These are phyloP conservation scores for Colletotrichum orchidophilum DNA, from an alignment of 2,329 filamentous ascomycete genomes.

Conservation along the genomic window DNA sequence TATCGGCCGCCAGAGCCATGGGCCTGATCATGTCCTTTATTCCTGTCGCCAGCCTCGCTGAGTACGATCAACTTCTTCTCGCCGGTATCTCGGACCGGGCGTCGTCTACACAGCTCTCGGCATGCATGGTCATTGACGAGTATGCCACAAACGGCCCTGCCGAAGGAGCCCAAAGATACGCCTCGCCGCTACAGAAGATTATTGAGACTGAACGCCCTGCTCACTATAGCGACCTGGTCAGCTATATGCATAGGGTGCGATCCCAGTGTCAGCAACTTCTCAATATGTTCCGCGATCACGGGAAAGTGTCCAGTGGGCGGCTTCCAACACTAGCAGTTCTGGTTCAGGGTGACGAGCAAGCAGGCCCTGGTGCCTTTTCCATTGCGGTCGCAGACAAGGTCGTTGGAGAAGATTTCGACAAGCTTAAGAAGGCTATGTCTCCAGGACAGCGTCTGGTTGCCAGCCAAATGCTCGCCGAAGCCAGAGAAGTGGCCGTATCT, in stretches of 20 bases:
- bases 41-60: constrained; percentile 69
- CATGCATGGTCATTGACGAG: constrained; percentile 87
- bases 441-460: constrained; percentile 89
- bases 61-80: constrained; percentile 72
- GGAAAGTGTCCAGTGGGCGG: constrained; percentile 78
- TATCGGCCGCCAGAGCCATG: constrained; percentile 87
- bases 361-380: constrained; percentile 92
- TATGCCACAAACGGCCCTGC: constrained; percentile 72
- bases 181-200: constrained; percentile 74
- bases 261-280: constrained; percentile 92
- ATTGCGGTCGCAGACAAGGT: constrained; percentile 89
- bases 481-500: constrained; percentile 72
- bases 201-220: constrained; percentile 83
- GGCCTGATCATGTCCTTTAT: constrained; percentile 84
- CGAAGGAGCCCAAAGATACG: constrained; percentile 65
- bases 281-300: constrained; percentile 90
- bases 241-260: constrained; percentile 87
- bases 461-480: constrained; percentile 80
- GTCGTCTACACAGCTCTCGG: constrained; percentile 86
- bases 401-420: constrained; percentile 84
- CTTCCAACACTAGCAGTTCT: constrained; percentile 87
- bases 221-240: constrained; percentile 90
- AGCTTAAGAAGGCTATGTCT: constrained; percentile 86
- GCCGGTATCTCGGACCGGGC: constrained; percentile 76
- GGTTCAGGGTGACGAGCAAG: constrained; percentile 91